phyloP scores from a whole-genome alignment of 345 rosid genomes.

The Hibiscus mutabilis region DNA sequence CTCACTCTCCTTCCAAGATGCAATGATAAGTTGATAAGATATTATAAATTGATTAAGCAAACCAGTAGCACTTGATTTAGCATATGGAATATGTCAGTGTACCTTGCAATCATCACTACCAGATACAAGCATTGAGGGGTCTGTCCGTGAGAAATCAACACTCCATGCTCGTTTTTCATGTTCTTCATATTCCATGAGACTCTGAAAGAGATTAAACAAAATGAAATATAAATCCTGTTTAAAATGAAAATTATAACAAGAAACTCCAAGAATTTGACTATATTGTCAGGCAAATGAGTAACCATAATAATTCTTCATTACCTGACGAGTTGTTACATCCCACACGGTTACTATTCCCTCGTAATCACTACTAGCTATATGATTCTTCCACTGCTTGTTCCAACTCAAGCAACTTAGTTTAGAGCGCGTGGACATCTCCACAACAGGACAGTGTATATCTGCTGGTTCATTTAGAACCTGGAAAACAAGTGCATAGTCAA shows the following conservation, averaged over 20 bases:
- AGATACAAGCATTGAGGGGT: conserved; percentile 95
- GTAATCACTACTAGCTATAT: conserved; percentile 96
- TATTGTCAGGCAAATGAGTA: not conserved
- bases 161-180: conserved; percentile 99
- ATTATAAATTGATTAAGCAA: conserved; percentile 8
- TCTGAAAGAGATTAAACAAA: conserved; percentile 27
- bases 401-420: conserved; percentile 98
- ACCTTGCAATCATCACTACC: conserved; percentile 99
- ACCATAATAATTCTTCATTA: conserved; percentile 13
- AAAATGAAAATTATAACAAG: not conserved
- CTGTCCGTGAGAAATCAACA: conserved; percentile 90
- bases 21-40: not conserved
- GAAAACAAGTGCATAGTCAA: conserved; percentile 15
- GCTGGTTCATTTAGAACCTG: conserved; percentile 79
- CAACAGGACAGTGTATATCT: conserved; percentile 80
- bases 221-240: not conserved
- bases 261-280: not conserved
- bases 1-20: conserved; percentile 7
- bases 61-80: conserved; percentile 8
- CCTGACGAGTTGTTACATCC: conserved; percentile 98
- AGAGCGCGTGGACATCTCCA: conserved; percentile 94
- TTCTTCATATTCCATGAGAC: conserved; percentile 97
- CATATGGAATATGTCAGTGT: conserved; percentile 7
- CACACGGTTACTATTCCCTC: conserved; percentile 98
- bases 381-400: conserved; percentile 88